These are phyloP conservation scores for Yarrowia galli DNA, from an alignment of 1,139 yeast species.

Conservation along the genomic window DNA sequence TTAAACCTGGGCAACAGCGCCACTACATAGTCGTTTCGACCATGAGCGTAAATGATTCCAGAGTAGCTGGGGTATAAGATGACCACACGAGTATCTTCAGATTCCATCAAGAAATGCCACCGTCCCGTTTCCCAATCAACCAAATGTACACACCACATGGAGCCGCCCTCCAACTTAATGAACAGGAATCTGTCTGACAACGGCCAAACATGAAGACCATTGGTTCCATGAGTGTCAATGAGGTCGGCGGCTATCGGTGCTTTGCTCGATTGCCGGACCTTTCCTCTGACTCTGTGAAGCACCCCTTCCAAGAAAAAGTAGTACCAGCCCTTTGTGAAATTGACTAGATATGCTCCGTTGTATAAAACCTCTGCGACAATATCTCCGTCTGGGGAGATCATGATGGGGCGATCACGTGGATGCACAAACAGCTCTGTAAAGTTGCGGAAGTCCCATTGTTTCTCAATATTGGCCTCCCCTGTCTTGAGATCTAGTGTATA, in stretches of 20 bases:
- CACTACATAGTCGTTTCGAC: slow-evolving; percentile 1
- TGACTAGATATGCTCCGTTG: slow-evolving; percentile 4
- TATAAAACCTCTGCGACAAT: slow-evolving; percentile 9
- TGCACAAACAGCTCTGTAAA: slow-evolving; percentile 13
- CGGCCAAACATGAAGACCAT: slow-evolving; percentile 20
- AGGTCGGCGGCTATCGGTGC: background rate
- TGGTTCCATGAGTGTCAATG: slow-evolving; percentile 5
- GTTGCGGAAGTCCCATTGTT: background rate
- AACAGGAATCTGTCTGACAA: background rate
- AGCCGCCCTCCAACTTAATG: slow-evolving; percentile 6
- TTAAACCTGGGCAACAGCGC: background rate
- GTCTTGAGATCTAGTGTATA: background rate
- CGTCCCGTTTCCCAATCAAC: slow-evolving; percentile 18
- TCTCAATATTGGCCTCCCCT: background rate
- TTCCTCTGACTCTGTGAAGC: slow-evolving; percentile 2
- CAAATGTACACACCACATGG: slow-evolving; percentile 7
- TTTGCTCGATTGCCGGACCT: background rate
- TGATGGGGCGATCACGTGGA: background rate
- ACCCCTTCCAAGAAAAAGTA: background rate
- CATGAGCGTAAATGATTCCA: background rate
- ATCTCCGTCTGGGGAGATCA: slow-evolving; percentile 17
- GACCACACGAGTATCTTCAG: background rate
- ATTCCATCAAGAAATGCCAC: slow-evolving; percentile 14
- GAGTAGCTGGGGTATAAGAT: slow-evolving; percentile 9
- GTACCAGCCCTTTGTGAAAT: slow-evolving; percentile 12